Percentiles rank a stretch among this genome's conserved stretches.
phyloP scores from a whole-genome alignment of 495 filamentous ascomycete species.

The Penicillium atrosanguineum region DNA sequence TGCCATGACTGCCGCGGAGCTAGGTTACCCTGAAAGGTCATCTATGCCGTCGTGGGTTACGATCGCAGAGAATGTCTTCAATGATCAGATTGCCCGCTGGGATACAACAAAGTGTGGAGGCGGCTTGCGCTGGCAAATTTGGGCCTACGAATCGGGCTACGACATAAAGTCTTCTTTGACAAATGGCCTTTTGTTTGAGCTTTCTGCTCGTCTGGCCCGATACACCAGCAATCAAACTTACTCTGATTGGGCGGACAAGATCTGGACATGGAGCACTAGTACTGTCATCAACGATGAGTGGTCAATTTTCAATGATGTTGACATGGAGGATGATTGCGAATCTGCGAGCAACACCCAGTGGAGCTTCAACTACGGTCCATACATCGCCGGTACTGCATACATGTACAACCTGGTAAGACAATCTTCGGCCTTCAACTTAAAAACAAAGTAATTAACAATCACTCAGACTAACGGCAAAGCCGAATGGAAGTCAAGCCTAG shows the following conservation, averaged over 20 bases:
- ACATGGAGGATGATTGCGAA: not conserved
- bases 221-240: conserved; percentile 54
- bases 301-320: not conserved
- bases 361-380: conserved; percentile 69
- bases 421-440: not conserved
- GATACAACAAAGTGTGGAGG: conserved; percentile 43
- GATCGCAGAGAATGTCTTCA: conserved; percentile 71
- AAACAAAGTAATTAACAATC: conserved; percentile 21
- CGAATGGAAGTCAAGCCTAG: conserved; percentile 55
- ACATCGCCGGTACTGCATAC: conserved; percentile 62
- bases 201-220: conserved; percentile 69
- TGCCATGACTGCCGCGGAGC: conserved; percentile 65
- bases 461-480: conserved; percentile 46
- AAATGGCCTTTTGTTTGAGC: conserved; percentile 67
- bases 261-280: not conserved
- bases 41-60: conserved; percentile 59
- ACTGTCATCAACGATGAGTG: not conserved
- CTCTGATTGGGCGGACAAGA: not conserved
- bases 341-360: conserved; percentile 53
- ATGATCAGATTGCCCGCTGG: conserved; percentile 58
- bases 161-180: conserved; percentile 64
- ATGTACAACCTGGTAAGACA: conserved; percentile 64
- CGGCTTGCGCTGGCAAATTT: conserved; percentile 52
- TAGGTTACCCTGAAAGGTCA: conserved; percentile 58
- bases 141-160: conserved; percentile 39